phyloP scores from a whole-genome alignment of 352 stramenopile genomes.

The Halophytophthora polymorphica region DNA sequence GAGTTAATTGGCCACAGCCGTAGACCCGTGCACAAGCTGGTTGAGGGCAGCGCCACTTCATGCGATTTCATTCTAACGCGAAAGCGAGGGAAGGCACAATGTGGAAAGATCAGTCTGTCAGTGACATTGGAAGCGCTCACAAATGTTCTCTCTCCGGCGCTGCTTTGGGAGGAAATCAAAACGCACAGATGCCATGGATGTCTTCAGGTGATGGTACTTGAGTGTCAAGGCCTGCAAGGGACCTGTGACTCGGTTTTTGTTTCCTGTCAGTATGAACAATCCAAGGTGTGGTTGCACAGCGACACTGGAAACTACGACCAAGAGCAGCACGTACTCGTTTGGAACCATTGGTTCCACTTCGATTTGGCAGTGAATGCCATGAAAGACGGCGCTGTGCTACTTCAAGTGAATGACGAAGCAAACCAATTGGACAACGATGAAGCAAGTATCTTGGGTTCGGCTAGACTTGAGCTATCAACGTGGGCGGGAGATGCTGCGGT shows the following conservation, averaged over 20 bases:
- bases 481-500: too few species aligned
- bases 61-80: neutral
- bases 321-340: neutral
- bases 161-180: neutral
- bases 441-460: neutral
- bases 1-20: neutral
- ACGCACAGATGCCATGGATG: neutral
- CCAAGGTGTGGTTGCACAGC: neutral
- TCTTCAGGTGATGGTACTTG: neutral
- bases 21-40: neutral
- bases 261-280: neutral
- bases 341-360: neutral
- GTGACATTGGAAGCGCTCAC: slow-evolving; percentile 1
- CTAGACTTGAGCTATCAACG: neutral
- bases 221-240: neutral
- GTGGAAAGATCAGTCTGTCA: neutral
- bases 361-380: neutral
- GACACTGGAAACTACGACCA: neutral
- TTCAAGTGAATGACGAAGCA: neutral
- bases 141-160: neutral
- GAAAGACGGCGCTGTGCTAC: neutral
- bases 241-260: neutral
- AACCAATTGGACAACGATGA: neutral
- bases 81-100: neutral
- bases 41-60: neutral